phyloP scores from a whole-genome alignment of 257 asterid species.

The Osmanthus fragrans region DNA sequence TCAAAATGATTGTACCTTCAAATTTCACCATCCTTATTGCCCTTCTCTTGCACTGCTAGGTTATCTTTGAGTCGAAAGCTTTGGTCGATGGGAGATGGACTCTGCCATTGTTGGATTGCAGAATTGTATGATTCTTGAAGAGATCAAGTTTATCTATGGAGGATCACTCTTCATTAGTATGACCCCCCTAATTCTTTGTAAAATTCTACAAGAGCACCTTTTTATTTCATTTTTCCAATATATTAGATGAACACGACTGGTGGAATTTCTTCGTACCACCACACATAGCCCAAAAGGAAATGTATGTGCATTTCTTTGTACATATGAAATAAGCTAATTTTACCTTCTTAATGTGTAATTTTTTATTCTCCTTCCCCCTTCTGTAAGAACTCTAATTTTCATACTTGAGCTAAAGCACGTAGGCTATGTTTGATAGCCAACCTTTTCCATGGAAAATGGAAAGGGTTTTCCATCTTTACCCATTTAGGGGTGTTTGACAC shows the following conservation, averaged over 20 bases:
- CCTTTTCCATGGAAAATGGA: no score
- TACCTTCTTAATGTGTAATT: neutral
- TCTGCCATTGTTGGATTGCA: slow-evolving; percentile 35
- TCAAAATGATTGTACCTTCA: slow-evolving; percentile 88
- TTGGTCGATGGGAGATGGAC: slow-evolving; percentile 98
- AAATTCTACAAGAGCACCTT: slow-evolving; percentile 21
- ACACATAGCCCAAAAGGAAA: slow-evolving; percentile 29
- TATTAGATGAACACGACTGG: slow-evolving; percentile 27
- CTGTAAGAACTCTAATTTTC: slow-evolving; percentile 33
- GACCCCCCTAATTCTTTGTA: slow-evolving; percentile 31
- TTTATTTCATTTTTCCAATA: slow-evolving; percentile 17
- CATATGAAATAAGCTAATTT: neutral
- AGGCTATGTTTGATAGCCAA: no score
- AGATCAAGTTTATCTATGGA: slow-evolving; percentile 46
- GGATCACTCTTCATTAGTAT: slow-evolving; percentile 35
- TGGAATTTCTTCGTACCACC: slow-evolving; percentile 41
- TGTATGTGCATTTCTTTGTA: slow-evolving; percentile 26
- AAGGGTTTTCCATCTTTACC: no score
- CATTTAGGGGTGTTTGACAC: no score
- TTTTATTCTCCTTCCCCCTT: neutral
- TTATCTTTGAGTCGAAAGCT: slow-evolving; percentile 52
- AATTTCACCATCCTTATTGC: slow-evolving; percentile 79
- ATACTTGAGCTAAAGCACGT: slow-evolving; percentile 24
- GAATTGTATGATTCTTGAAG: slow-evolving; percentile 74
- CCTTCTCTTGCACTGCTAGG: slow-evolving; percentile 49